Evolutionary conservation across 495 filamentous ascomycete genomes (phyloP).

Genomic region (Cudoniella acicularis): DNA sequence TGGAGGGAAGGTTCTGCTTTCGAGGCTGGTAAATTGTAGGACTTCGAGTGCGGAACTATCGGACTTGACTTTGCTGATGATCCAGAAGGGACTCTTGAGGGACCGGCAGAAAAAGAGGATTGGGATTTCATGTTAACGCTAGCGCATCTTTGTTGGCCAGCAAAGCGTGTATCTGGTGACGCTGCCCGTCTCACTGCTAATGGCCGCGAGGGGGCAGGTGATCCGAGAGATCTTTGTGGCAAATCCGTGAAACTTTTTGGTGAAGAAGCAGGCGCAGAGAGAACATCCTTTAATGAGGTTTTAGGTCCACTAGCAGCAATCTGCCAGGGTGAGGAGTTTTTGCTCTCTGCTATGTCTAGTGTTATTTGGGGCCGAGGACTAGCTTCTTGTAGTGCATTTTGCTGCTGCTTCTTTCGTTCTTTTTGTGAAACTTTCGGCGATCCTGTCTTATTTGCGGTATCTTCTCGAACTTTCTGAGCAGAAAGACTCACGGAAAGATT

Average conservation of each 20-base stretch:
- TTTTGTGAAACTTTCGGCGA: conserved; percentile 75
- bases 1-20: conserved; percentile 56
- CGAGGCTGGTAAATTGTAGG: conserved; percentile 27
- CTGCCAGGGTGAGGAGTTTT: conserved; percentile 69
- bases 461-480: conserved; percentile 41
- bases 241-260: conserved; percentile 26
- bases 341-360: conserved; percentile 16
- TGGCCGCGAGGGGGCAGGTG: conserved; percentile 20
- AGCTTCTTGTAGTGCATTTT: conserved; percentile 58
- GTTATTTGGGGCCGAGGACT: conserved; percentile 8
- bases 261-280: conserved; percentile 34
- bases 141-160: conserved; percentile 38
- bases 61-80: conserved; percentile 17
- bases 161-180: conserved; percentile 52
- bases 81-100: conserved; percentile 13
- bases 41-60: conserved; percentile 46
- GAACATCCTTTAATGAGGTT: conserved; percentile 28
- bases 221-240: conserved; percentile 1
- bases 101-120: background rate
- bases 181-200: conserved; percentile 38
- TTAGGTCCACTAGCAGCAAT: conserved; percentile 35
- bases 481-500: conserved; percentile 71
- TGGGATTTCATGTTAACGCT: conserved; percentile 16
- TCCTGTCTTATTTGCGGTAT: conserved; percentile 25
- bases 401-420: conserved; percentile 80